phyloP scores from a whole-genome alignment of 2,329 filamentous ascomycete genomes.

The Boeremia lycopersici region DNA sequence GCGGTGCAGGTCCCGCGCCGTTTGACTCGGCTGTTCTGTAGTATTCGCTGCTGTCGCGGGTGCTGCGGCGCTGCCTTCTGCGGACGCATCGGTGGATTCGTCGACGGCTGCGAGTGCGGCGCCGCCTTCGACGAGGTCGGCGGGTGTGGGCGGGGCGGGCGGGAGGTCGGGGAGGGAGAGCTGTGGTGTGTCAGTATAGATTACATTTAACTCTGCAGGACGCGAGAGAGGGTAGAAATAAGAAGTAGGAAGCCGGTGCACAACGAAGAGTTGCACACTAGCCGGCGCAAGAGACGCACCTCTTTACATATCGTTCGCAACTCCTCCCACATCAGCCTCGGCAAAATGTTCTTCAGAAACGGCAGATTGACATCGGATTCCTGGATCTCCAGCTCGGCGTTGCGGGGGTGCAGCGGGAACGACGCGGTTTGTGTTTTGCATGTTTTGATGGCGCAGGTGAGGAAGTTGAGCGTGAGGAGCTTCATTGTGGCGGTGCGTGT shows the following conservation, averaged over 20 bases:
- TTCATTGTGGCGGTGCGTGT: slow-evolving; percentile 69
- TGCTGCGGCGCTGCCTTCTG: not conserved
- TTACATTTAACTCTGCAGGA: too few relatives aligned
- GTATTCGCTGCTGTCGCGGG: slow-evolving; percentile 55
- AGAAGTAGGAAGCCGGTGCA: not conserved
- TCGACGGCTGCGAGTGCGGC: slow-evolving; percentile 54
- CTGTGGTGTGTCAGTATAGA: slow-evolving; percentile 52
- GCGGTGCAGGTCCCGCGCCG: slow-evolving; percentile 77
- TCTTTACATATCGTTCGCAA: slow-evolving; percentile 77
- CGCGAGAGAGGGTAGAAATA: too few relatives aligned
- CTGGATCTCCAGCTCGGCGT: slow-evolving; percentile 86
- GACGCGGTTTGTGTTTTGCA: slow-evolving; percentile 82
- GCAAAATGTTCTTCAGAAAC: slow-evolving; percentile 83
- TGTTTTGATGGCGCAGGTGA: slow-evolving; percentile 92
- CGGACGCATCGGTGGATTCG: not conserved
- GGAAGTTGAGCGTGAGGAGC: slow-evolving; percentile 91
- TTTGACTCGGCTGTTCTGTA: slow-evolving; percentile 59
- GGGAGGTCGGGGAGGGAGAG: slow-evolving; percentile 80
- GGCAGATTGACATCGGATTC: slow-evolving; percentile 81
- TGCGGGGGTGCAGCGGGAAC: slow-evolving; percentile 90
- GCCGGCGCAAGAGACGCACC: slow-evolving; percentile 53
- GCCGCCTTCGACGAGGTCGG: slow-evolving; percentile 37
- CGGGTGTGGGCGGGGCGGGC: slow-evolving; percentile 35
- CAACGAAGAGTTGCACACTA: not conserved
- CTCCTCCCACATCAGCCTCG: slow-evolving; percentile 86